Conservation (phyloP, 1,284 basidiomycete species). For the Trametes sp. region DNA sequence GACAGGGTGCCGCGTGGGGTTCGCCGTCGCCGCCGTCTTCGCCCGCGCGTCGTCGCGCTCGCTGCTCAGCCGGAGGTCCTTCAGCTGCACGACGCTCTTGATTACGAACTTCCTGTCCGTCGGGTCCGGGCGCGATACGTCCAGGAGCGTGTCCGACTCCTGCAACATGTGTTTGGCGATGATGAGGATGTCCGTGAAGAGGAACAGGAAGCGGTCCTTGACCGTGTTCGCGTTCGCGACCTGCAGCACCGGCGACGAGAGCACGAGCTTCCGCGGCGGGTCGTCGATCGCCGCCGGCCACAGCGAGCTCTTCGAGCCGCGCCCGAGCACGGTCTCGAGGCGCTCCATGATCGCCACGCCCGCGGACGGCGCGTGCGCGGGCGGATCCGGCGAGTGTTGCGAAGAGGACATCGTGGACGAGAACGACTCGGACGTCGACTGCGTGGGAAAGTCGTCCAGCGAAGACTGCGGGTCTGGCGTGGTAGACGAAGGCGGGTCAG, state of each 20-base stretch:
- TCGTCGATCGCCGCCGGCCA: conserved; percentile 79
- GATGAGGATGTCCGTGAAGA: conserved; percentile 94
- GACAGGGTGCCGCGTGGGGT: conserved; percentile 59
- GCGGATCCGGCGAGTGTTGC: conserved; percentile 47
- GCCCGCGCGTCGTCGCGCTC: conserved; percentile 66
- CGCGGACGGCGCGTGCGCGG: conserved; percentile 41
- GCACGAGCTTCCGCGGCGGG: conserved; percentile 85
- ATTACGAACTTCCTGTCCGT: conserved; percentile 87
- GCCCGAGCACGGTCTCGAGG: conserved; percentile 71
- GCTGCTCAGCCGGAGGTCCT: conserved; percentile 71
- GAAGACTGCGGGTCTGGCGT: conserved; percentile 79
- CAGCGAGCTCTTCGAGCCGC: conserved; percentile 64
- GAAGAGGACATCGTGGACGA: conserved; percentile 54
- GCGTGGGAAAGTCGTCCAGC: conserved; percentile 63
- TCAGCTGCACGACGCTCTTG: conserved; percentile 86
- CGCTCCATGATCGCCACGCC: conserved; percentile 64
- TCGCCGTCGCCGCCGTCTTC: conserved; percentile 47
- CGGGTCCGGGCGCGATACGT: conserved; percentile 67
- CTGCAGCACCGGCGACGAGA: conserved; percentile 90
- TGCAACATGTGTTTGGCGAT: conserved; percentile 79
- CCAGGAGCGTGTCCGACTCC: conserved; percentile 66
- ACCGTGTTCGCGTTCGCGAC: conserved; percentile 94
- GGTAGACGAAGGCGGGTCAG: conserved; percentile 64
- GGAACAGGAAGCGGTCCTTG: conserved; percentile 95
- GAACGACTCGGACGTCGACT: conserved; percentile 55